Base-by-base conservation (phyloP, 2,329 filamentous ascomycete genomes). In the Mycogone perniciosa region DNA sequence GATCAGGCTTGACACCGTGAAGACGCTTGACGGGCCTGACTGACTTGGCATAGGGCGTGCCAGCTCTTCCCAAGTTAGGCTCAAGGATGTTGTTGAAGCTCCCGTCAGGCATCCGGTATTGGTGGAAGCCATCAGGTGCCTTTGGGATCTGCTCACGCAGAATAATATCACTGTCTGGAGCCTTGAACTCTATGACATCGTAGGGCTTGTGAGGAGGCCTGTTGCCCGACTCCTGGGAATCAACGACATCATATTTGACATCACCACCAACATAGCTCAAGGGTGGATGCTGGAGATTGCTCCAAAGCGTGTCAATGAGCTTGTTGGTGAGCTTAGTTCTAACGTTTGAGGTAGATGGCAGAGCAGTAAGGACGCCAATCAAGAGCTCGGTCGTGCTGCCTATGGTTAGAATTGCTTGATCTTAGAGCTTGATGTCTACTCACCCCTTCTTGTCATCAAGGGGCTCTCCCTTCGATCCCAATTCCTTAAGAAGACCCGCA, bases 1-100 rank as follows among this genome's bases (percentile, higher is more conserved):
- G 76, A 45, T 88, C 85, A 1, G 85, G 84, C 46, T 81, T 75
- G 30, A 78, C 74, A 13, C 77, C 80, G 1, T 79, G 77, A 50
- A 82, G 79, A 46, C 79, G 72, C 41, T 73, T 77, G 43, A 67
- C 68, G 1, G 80, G 77, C 39, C 75, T 75, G n/a, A 86, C 81
- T 0, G 82, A 81, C 54, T 84, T 77, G 27, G 65, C 61, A 26
- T 67, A 67, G 4, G 56, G 56, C 2, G 59, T 60, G 31, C 62
- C 63, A 1, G 64, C 64, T 31, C 61, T 58, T 1, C 64, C 65
- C 9, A 66, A 58, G 4, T 60, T 54, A 6, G 64, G 65, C 10
- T 56, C n/a, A 58, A 40, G 27, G 9, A 57, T 56, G 11, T 59
- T 67, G 39, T 67, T 65, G 37, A 59, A 56, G 11, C 59, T 62